Percentiles rank a stretch among this genome's conserved stretches.
These are phyloP conservation scores for Colletotrichum sp. DNA, from an alignment of 2,329 filamentous ascomycete genomes.

Conservation along the genomic window DNA sequence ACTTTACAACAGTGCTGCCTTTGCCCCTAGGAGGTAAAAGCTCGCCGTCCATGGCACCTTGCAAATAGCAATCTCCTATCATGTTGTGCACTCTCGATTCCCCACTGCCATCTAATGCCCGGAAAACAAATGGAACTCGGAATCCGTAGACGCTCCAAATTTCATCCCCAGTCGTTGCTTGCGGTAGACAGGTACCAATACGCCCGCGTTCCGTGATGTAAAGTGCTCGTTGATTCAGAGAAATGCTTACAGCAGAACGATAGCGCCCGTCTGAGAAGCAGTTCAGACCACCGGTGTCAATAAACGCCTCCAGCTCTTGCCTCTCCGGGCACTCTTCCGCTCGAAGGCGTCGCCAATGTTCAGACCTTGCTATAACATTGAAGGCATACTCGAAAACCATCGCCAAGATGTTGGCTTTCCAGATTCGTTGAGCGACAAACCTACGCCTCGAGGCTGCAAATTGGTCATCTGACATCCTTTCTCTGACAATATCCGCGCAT, in stretches of 20 bases:
- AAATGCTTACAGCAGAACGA: neutral
- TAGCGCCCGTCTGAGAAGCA: neutral
- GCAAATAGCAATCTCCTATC: neutral
- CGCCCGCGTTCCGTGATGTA: neutral
- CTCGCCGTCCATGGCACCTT: neutral
- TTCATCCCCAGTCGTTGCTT: neutral
- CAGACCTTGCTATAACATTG: neutral
- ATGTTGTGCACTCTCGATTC: neutral
- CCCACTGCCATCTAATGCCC: neutral
- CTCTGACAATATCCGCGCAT: neutral
- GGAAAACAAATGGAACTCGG: neutral
- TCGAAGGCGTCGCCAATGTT: neutral
- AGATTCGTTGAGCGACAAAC: neutral
- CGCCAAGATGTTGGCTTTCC: neutral
- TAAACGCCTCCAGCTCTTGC: rapidly evolving
- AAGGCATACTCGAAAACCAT: neutral
- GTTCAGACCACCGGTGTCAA: neutral
- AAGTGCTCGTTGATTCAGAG: neutral
- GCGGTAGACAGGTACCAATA: neutral
- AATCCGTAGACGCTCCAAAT: neutral
- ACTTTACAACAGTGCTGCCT: no score
- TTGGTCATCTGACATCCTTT: neutral
- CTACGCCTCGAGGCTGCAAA: neutral
- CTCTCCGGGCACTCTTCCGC: neutral
- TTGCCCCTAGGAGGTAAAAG: neutral